Percentiles rank a stretch among this genome's conserved stretches.
These are phyloP conservation scores for Ganoderma resinaceum DNA, from an alignment of 1,284 basidiomycete species.

Conservation along the genomic window DNA sequence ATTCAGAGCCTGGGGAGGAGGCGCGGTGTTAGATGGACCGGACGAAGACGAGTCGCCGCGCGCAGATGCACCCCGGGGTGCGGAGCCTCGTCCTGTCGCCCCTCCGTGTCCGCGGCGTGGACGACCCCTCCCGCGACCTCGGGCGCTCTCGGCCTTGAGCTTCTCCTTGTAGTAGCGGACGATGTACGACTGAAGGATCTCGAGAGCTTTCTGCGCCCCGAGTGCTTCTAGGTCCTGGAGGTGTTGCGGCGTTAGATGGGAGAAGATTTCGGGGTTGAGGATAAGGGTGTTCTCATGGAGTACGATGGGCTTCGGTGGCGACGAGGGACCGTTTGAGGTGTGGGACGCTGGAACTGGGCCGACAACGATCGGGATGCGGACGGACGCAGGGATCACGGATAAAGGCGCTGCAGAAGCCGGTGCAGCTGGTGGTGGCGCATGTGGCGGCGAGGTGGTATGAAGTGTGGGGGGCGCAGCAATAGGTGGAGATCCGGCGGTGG, in stretches of 20 bases:
- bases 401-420: slow-evolving; percentile 27
- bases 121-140: slow-evolving; percentile 53
- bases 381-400: slow-evolving; percentile 44
- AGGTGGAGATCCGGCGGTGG: slow-evolving; percentile 23
- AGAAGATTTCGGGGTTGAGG: slow-evolving; percentile 86
- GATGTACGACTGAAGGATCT: slow-evolving; percentile 85
- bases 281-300: slow-evolving; percentile 86
- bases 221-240: slow-evolving; percentile 80
- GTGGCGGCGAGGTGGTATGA: slow-evolving; percentile 24
- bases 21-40: slow-evolving; percentile 48
- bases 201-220: slow-evolving; percentile 84
- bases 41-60: slow-evolving; percentile 26
- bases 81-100: slow-evolving; percentile 35
- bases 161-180: slow-evolving; percentile 87
- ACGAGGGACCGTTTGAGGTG: slow-evolving; percentile 39
- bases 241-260: slow-evolving; percentile 77
- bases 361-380: slow-evolving; percentile 67
- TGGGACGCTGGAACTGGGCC: slow-evolving; percentile 55
- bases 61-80: slow-evolving; percentile 18
- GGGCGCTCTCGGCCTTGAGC: slow-evolving; percentile 53
- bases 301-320: slow-evolving; percentile 74
- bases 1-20: slow-evolving; percentile 39
- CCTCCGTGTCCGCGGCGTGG: slow-evolving; percentile 48
- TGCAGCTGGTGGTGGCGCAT: slow-evolving; percentile 26
- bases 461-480: slow-evolving; percentile 11